Base-by-base conservation (phyloP, 106 monocot genomes). In the Dendrobium officinale region DNA sequence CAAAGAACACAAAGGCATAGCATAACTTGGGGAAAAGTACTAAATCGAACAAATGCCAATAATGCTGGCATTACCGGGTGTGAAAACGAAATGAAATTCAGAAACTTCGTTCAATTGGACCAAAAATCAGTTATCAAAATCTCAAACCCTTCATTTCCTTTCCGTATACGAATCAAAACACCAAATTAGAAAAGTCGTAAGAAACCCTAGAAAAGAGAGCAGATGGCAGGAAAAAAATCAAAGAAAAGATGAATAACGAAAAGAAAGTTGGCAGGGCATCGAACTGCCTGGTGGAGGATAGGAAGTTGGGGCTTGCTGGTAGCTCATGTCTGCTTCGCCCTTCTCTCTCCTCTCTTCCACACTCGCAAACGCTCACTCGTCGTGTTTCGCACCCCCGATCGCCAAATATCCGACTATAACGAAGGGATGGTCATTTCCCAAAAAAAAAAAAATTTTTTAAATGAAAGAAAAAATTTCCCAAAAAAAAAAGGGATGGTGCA, bases 221-320 rank as follows among this genome's bases (percentile, higher is more conserved):
- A 70, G 13, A 15, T 11, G 37, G 4, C 13, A 33, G 37, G 70
- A 70, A 33, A 15, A 74, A 31, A 15, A 74, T 44, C 42, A 43
- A 74, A 4, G 42, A 74, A n/a, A 70, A 70, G 70, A 37, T 0
- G 20, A 43, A 44, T 9, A 43, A 74, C 4, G 18, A 43, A 43
- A n/a, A 44, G 43, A 74, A 20, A 74, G 37, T 3, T 44, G 43
- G 42, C 17, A 76, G 27, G 26, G 22, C 2, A 48, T 9, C 2
- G 24, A 76, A 51, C 3, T 76, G 76, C 76, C 76, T 76, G 76
- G 76, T 20, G 76, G 76, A 49, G 76, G 76, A 27, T 76, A 76
- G 48, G 76, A 26, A 26, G 48, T 49, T 10, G 76, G 41, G 49
- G 76, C 76, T 76, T 76, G 76, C 45, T 76, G 48, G 49, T 76